phyloP scores from a whole-genome alignment of 495 filamentous ascomycete species.

The Talaromyces proteolyticus region DNA sequence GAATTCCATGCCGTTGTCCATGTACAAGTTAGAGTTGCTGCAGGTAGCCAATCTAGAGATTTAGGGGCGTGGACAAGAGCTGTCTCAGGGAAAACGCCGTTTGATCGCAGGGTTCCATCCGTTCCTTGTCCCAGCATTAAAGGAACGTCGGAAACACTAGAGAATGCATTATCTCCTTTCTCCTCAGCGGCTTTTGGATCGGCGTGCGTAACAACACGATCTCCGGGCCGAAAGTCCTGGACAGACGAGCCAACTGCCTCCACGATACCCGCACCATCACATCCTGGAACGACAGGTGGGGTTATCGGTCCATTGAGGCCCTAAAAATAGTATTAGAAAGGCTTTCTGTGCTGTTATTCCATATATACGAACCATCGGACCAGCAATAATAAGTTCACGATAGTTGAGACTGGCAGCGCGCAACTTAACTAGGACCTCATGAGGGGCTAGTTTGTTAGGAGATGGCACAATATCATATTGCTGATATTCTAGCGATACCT shows the following conservation, averaged over 20 bases:
- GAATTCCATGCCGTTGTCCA: slow-evolving; percentile 28
- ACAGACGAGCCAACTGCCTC: slow-evolving; percentile 29
- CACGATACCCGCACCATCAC: slow-evolving; percentile 64
- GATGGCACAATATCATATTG: slow-evolving; percentile 11
- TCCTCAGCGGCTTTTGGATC: slow-evolving; percentile 1
- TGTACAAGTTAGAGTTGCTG: slow-evolving; percentile 22
- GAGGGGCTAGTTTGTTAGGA: slow-evolving; percentile 9
- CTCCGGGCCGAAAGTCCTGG: slow-evolving; percentile 8
- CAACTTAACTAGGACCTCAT: slow-evolving; percentile 21
- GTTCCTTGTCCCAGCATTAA: slow-evolving; percentile 7
- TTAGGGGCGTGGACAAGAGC: slow-evolving; percentile 38
- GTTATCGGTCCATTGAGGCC: slow-evolving; percentile 1
- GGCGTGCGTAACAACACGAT: slow-evolving; percentile 11
- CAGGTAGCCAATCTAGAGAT: slow-evolving; percentile 13
- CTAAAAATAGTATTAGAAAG: background rate
- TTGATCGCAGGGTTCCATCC: slow-evolving; percentile 46
- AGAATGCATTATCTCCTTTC: slow-evolving; percentile 9
- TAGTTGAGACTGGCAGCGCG: slow-evolving; percentile 19
- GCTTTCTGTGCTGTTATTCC: background rate
- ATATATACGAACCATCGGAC: slow-evolving; percentile 6
- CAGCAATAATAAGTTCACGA: slow-evolving; percentile 13
- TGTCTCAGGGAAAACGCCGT: slow-evolving; percentile 74
- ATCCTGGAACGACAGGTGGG: slow-evolving; percentile 46
- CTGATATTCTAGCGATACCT: slow-evolving; percentile 13
- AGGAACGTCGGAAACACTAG: background rate